These are phyloP conservation scores for Puccinia sorghi DNA, from an alignment of 1,284 basidiomycete species.

Conservation along the genomic window DNA sequence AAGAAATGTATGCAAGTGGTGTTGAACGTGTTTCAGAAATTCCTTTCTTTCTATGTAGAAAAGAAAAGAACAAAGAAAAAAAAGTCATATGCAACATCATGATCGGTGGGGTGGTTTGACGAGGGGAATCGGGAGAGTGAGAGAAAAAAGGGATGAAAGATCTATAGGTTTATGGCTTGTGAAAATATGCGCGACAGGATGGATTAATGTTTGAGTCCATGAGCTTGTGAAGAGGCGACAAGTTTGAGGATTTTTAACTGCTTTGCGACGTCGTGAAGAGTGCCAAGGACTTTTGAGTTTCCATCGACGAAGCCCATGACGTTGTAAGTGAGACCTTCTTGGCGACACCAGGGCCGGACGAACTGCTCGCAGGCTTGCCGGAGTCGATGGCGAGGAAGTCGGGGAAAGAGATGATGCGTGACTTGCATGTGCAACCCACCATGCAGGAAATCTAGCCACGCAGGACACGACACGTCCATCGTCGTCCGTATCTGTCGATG, in stretches of 20 bases:
- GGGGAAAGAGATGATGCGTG: constrained; percentile 94
- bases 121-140: too few species aligned
- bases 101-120: too few species aligned
- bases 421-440: constrained; percentile 93
- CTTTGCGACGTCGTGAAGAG: constrained; percentile 75
- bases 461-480: constrained; percentile 86
- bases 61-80: too few species aligned
- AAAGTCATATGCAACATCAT: too few species aligned
- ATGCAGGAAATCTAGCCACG: constrained; percentile 81
- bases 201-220: constrained; percentile 27
- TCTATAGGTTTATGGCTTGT: too few species aligned
- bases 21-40: too few species aligned
- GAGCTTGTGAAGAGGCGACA: constrained; percentile 65
- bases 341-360: constrained; percentile 66
- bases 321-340: constrained; percentile 79
- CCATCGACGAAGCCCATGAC: constrained; percentile 87
- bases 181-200: background rate
- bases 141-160: background rate
- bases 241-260: constrained; percentile 73
- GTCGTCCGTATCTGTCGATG: constrained; percentile 93
- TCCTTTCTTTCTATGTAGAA: too few species aligned
- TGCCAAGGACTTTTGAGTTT: constrained; percentile 74
- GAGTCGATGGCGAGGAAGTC: constrained; percentile 90
- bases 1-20: too few species aligned
- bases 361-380: constrained; percentile 76